Conservation (phyloP, 1,284 basidiomycete genomes). For the Trichosporon asahii region DNA sequence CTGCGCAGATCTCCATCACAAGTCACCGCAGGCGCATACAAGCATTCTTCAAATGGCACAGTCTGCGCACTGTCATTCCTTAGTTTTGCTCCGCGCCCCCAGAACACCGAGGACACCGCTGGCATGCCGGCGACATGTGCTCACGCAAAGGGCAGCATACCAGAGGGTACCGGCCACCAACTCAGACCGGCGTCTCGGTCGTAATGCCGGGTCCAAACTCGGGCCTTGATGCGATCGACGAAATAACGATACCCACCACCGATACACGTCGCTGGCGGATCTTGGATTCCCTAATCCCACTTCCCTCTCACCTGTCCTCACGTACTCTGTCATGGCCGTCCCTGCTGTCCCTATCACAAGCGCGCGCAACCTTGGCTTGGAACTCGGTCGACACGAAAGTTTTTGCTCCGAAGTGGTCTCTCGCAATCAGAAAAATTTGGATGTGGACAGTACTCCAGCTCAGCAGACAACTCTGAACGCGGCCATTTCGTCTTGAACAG, state of each 20-base stretch:
- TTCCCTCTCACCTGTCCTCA: not conserved
- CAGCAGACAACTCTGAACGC: too few species aligned
- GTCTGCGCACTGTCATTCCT: not conserved
- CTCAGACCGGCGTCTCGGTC: not conserved
- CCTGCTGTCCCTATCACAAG: not conserved
- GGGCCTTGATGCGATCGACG: conserved; percentile 1
- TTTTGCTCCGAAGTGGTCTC: not conserved
- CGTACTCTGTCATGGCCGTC: not conserved
- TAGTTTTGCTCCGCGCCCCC: not conserved
- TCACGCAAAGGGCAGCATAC: not conserved
- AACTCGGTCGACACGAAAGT: not conserved
- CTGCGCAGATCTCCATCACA: not conserved
- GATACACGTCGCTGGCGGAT: not conserved
- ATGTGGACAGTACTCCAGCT: not conserved
- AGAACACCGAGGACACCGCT: not conserved
- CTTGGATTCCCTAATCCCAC: not conserved
- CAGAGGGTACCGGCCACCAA: not conserved
- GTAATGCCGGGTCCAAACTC: not conserved
- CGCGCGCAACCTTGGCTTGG: not conserved
- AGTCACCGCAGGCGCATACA: not conserved
- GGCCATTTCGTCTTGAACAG: not conserved
- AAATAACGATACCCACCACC: not conserved
- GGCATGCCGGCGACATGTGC: not conserved
- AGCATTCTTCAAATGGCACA: not conserved
- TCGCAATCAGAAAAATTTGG: not conserved